Base-by-base conservation (phyloP, 352 stramenopile species). In the Phytophthora nicotianae region DNA sequence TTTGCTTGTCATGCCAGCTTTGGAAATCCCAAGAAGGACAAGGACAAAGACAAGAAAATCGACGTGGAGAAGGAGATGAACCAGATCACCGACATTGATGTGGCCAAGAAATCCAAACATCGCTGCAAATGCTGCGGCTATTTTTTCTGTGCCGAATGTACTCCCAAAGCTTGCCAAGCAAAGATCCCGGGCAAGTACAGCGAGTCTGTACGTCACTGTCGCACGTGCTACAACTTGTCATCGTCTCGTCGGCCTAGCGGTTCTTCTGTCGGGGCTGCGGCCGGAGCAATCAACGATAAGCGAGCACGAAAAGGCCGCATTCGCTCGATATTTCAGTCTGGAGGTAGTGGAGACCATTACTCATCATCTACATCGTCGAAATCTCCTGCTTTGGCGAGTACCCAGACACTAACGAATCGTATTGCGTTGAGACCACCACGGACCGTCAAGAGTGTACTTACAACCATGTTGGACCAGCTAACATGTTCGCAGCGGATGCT, bases 121-220 rank as follows among this genome's bases (percentile, higher is more conserved):
- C 81, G 83, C 0, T 96, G 87, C 66, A 91, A 91, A 58, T 86
- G 81, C 63, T 96, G 87, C 37, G 87, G 85, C 49, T 94, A 93
- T 62, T 68, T 93, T 4, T 95, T 96, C 62, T 96, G 87, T 40
- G 67, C 62, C 3, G 58, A 79, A 8, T 96, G 87, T 48, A 93
- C 87, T 3, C 87, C 87, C 3, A 88, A 87, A 55, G 83, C 82
- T 2, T 96, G 87, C 23, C 74, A 66, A 58, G 85, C 79, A 27
- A 93, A 93, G 50, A 65, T 95, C 4, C 66, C 73, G 3, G 84
- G 86, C 13, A 77, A 72, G 11, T 72, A 62, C 0, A 81, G 71
- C n/a, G 78, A 92, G 46, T 62, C 68, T 4, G 83, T 93, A 29
- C 83, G 84, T 1, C 86, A 95, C 52, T 95, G 86, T 46, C 74